Evolutionary conservation across 2,329 filamentous ascomycete genomes (phyloP).

Genomic region (Colletotrichum lupini): DNA sequence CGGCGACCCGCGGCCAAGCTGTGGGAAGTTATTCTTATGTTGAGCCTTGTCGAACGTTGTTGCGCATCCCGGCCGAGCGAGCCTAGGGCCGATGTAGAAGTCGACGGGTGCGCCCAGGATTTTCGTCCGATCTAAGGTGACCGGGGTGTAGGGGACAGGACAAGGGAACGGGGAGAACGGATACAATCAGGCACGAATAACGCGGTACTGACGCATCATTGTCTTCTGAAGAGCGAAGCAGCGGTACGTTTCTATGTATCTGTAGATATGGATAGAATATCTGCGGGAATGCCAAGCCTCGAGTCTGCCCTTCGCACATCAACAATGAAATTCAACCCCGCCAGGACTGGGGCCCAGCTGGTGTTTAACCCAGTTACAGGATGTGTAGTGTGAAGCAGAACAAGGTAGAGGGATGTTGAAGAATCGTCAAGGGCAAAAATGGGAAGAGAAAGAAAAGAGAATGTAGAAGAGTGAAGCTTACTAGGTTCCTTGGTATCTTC

Average conservation of each 20-base stretch:
- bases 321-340: background rate
- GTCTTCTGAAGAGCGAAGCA: background rate
- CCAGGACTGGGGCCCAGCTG: background rate
- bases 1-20: background rate
- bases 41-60: slow-evolving; percentile 27
- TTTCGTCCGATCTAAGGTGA: slow-evolving; percentile 21
- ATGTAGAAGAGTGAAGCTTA: slow-evolving; percentile 31
- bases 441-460: background rate
- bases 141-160: too few relatives aligned
- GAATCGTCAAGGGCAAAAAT: background rate
- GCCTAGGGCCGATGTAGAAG: slow-evolving; percentile 12
- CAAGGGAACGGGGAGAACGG: background rate
- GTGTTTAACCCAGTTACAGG: background rate
- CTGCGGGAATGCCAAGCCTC: slow-evolving; percentile 23
- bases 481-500: slow-evolving; percentile 30
- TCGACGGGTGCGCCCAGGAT: slow-evolving; percentile 10
- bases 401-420: slow-evolving; percentile 1
- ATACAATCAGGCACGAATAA: slow-evolving; percentile 4
- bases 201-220: slow-evolving; percentile 3
- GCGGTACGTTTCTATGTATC: background rate
- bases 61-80: slow-evolving; percentile 1
- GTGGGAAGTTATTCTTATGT: slow-evolving; percentile 14
- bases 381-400: background rate
- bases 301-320: slow-evolving; percentile 18
- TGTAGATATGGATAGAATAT: slow-evolving; percentile 10